Evolutionary conservation across 2,329 filamentous ascomycete genomes (phyloP).

Genomic region (Amphichorda felina): DNA sequence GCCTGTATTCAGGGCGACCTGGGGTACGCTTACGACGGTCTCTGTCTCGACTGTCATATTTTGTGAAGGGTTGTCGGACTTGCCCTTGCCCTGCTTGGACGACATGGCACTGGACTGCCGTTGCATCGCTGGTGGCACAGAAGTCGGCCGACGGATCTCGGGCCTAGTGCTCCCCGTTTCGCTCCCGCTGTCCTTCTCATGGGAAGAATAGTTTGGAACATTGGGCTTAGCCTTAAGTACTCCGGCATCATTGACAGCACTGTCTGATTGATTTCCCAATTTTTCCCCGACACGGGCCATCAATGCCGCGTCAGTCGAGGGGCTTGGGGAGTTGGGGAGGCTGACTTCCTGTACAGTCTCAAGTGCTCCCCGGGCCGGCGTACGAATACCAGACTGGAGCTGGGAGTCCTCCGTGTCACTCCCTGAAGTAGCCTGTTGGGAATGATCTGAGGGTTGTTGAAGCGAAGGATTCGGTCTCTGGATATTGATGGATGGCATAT

Average conservation of each 20-base stretch:
- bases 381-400: conserved; percentile 39
- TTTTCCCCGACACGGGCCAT: conserved; percentile 41
- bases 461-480: conserved; percentile 36
- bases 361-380: conserved; percentile 51
- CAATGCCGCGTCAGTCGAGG: conserved; percentile 27
- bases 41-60: conserved; percentile 98
- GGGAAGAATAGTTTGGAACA: conserved; percentile 24
- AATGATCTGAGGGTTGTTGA: conserved; percentile 23
- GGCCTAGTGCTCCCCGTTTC: conserved; percentile 47
- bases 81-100: conserved; percentile 56
- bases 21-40: conserved; percentile 83
- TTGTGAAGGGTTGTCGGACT: conserved; percentile 65
- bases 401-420: conserved; percentile 40
- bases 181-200: conserved; percentile 44
- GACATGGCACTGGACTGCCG: conserved; percentile 54
- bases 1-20: conserved; percentile 59
- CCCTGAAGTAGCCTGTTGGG: conserved; percentile 27
- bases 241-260: conserved; percentile 23
- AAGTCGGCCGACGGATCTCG: conserved; percentile 28
- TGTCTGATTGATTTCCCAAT: conserved; percentile 29
- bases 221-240: conserved; percentile 34
- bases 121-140: conserved; percentile 35
- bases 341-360: conserved; percentile 91
- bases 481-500: conserved; percentile 39
- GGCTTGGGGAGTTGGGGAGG: conserved; percentile 57